A percentile compares a stretch with the other conserved stretches of the same genome.
phyloP scores from a whole-genome alignment of 2,329 filamentous ascomycete species.

The Didymella keratinophila region DNA sequence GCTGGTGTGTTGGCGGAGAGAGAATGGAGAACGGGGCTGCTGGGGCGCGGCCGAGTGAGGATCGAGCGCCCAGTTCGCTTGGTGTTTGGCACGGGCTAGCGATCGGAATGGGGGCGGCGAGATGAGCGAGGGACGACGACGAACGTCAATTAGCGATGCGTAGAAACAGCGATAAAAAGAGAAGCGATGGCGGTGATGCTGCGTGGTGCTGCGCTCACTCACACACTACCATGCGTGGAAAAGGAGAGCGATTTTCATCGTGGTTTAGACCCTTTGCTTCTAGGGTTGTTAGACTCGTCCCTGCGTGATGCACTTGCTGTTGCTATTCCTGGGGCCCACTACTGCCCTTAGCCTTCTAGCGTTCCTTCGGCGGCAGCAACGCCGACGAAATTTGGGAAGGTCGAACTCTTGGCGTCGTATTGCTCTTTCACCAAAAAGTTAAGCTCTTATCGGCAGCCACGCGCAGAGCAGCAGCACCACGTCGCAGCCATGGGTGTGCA shows the following conservation, averaged over 20 bases:
- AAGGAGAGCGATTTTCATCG: conserved; percentile 10
- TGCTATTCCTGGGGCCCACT: conserved; percentile 21
- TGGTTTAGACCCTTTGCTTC: conserved; percentile 20
- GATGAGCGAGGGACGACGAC: conserved; percentile 18
- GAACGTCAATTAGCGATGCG: conserved; percentile 1
- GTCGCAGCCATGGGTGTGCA: conserved; percentile 76
- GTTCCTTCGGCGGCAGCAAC: conserved; percentile 2
- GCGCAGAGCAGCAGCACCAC: conserved; percentile 18
- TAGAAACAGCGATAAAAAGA: not conserved
- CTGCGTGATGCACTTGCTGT: conserved; percentile 18
- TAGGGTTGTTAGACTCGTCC: conserved; percentile 13
- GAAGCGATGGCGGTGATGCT: not conserved
- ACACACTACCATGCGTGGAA: not conserved
- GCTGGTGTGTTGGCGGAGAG: conserved; percentile 30
- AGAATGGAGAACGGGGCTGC: conserved; percentile 24
- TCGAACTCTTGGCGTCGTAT: conserved; percentile 16
- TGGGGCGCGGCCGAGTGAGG: conserved; percentile 33
- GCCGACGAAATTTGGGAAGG: conserved; percentile 12
- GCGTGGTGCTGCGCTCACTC: not conserved
- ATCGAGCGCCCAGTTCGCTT: conserved; percentile 24
- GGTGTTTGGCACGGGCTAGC: conserved; percentile 26
- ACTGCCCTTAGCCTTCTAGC: conserved; percentile 1
- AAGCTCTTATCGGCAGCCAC: conserved; percentile 20
- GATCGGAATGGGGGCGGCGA: conserved; percentile 30
- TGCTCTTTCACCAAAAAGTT: conserved; percentile 22